Evolutionary conservation across 345 rosid species (phyloP), one percentile per base, ranked within the genome.

Genomic region (Moringa oleifera): DNA sequence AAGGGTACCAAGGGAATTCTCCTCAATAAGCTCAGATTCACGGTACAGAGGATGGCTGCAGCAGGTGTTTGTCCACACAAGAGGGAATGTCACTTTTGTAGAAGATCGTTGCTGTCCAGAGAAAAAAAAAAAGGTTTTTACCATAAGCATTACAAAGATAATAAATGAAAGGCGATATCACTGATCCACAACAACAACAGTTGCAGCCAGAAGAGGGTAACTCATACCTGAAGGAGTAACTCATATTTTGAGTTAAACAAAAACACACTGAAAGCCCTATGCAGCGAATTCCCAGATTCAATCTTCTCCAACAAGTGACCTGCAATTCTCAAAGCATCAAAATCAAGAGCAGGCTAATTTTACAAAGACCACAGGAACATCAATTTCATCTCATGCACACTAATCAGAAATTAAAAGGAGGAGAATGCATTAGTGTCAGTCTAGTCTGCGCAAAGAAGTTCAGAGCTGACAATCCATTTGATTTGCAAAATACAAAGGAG

Each of bases 301-400:
- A 94, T 87, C 67, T 94, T 94, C 75, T 94, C 97, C 99, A 88
- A 83, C 73, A 94, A 69, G 79, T 94, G 97, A 79, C 99, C 97
- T 94, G 85, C 74, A 71, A 71, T 67, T 61, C 46, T 21, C 31
- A 51, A 60, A 19, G 45, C 28, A 46, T 41, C 47, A 41, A 41
- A 41, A 16, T 15, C 12, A 41, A 1, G 47, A 41, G 47, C 47
- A 7, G 47, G 13, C 47, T 7, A 41, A 41, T 41, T 7, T 41
- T 11, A n/a, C 12, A 41, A 41, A 41, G 47, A 41, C 12, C 5
- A 33, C 5, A 11, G 12, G 47, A 41, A 41, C 16, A 41, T 4
- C 47, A 41, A 41, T 41, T 41, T 11, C 6, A 4, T 4, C 13
- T 15, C 17, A 7, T 7, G 12, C 16, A 41, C 47, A 41, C 1